phyloP scores from a whole-genome alignment of 2,329 filamentous ascomycete genomes.

The Iodosphaeria phyllophila region DNA sequence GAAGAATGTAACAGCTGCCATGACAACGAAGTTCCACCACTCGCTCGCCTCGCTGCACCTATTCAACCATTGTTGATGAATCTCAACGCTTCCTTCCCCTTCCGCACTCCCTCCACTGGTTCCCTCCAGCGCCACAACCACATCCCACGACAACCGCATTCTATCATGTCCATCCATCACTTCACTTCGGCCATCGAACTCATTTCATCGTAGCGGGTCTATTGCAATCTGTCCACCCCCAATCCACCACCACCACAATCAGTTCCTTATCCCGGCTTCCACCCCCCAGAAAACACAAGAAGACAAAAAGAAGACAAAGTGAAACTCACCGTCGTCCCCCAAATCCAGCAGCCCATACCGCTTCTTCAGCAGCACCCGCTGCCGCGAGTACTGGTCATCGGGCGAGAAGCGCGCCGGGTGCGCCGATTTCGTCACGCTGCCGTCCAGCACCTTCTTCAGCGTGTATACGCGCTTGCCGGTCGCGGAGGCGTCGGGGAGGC shows the following conservation, averaged over 20 bases:
- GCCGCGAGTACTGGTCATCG: constrained; percentile 96
- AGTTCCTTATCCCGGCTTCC: no score
- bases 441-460: constrained; percentile 71
- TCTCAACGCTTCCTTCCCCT: no score
- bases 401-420: constrained; percentile 94
- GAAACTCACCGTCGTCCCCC: constrained; percentile 43
- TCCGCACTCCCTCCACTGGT: no score
- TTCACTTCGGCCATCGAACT: neutral
- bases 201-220: constrained; percentile 3
- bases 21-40: no score
- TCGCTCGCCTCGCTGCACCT: no score
- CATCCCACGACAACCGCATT: no score
- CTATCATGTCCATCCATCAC: no score
- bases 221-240: no score
- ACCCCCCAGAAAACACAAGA: neutral
- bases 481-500: constrained; percentile 60
- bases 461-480: constrained; percentile 93
- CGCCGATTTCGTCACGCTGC: constrained; percentile 84
- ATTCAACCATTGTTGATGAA: no score
- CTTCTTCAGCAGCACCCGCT: constrained; percentile 89
- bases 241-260: no score
- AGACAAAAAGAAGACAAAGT: constrained; percentile 2
- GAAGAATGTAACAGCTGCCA: no score
- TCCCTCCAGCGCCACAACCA: no score
- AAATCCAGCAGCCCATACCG: constrained; percentile 77